Evolutionary conservation across 2,329 filamentous ascomycete species (phyloP).

Genomic region (Cercospora canescens): DNA sequence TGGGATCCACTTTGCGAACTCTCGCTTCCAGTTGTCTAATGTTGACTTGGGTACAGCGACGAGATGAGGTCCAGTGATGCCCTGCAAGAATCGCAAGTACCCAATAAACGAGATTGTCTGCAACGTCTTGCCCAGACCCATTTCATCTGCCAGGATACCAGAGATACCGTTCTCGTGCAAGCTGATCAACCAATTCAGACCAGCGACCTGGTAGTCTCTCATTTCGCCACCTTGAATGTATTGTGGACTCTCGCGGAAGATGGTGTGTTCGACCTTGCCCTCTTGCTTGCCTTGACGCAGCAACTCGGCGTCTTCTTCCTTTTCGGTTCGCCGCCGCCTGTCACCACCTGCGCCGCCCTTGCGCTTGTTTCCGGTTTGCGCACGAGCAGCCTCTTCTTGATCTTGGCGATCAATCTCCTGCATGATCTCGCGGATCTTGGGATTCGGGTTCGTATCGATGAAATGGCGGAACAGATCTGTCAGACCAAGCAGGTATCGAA

Average conservation of each 20-base stretch:
- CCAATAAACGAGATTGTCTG: constrained; percentile 97
- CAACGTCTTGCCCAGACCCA: constrained; percentile 96
- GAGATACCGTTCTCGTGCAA: constrained; percentile 98
- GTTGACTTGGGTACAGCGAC: constrained; percentile 95
- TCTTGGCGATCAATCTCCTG: constrained; percentile 93
- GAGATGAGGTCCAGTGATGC: constrained; percentile 86
- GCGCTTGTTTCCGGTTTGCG: constrained; percentile 71
- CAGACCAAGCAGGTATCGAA: constrained; percentile 89
- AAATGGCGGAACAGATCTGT: constrained; percentile 98
- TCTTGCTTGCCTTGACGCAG: constrained; percentile 84
- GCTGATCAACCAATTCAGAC: constrained; percentile 96
- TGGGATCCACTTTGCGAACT: constrained; percentile 91
- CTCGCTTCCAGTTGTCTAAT: constrained; percentile 96
- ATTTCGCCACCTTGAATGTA: constrained; percentile 83
- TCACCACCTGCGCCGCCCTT: constrained; percentile 82
- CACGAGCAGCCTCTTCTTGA: constrained; percentile 62
- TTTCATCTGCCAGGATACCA: constrained; percentile 95
- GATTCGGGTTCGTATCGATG: constrained; percentile 95
- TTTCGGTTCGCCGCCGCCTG: constrained; percentile 84
- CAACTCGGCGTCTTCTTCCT: constrained; percentile 93
- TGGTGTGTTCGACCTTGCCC: constrained; percentile 73
- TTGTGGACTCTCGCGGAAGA: constrained; percentile 91
- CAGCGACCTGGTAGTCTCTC: constrained; percentile 95
- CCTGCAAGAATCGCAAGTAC: constrained; percentile 87
- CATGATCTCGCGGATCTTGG: constrained; percentile 91